Base-by-base conservation (phyloP, 257 asterid genomes). In the Agastache rugosa region DNA sequence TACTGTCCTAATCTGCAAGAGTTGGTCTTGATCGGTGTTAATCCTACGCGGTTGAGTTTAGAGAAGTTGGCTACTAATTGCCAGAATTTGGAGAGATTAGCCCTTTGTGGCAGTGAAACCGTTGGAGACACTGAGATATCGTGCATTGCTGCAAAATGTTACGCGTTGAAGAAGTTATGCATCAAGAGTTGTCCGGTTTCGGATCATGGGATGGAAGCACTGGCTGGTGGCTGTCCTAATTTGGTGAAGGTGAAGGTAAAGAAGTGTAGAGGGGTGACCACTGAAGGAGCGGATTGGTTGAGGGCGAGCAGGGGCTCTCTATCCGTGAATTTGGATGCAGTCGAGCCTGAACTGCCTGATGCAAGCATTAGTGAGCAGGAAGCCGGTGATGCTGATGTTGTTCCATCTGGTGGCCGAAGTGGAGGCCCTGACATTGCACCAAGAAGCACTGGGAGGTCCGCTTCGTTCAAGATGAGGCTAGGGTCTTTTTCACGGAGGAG, bases 221-320 rank as follows among this genome's bases (percentile, higher is more conserved):
- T 93, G 74, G 98, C 96, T 0, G 62, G 83, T n/a, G 98, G 98
- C 15, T 93, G 97, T 27, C 98, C 98, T 42, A 93, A 90, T 81
- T 72, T 93, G 80, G 94, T 91, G 68, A 93, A 93, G 87, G 91
- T 93, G 60, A 93, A 93, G 90, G 91, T 93, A 19, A 93, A 90
- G 88, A 93, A 91, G 83, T 93, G 98, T 79, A 84, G 88, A 71
- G 91, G 87, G 35, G 97, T 93, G 71, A 93, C 97, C 10, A 58
- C 88, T 23, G 94, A 83, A 74, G 93, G 90, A 27, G 98, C 91
- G 0, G 94, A 88, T 60, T 87, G 90, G 94, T 75, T 93, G 91
- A 87, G 96, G 81, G 89, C 94, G 0, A 81, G 86, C 63, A 77
- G 97, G 63, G 93, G 50, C 8, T 81, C 87, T 11, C 84, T 93